These are phyloP conservation scores for Fusarium miscanthi DNA, from an alignment of 2,329 filamentous ascomycete species.

Conservation along the genomic window DNA sequence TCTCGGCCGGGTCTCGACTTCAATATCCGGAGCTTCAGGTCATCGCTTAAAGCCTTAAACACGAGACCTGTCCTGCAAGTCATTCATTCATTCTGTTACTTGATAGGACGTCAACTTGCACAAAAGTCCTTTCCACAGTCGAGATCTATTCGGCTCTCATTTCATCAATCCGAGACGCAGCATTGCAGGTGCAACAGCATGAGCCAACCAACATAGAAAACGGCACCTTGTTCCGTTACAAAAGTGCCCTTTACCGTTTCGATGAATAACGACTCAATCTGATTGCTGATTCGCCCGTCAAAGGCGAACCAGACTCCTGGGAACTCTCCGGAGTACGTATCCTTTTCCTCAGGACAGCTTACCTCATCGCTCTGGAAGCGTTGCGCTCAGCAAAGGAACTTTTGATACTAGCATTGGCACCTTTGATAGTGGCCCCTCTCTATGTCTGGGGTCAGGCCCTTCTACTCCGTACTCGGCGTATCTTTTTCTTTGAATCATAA, in stretches of 20 bases:
- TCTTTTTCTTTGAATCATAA: slow-evolving; percentile 13
- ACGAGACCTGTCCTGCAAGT: slow-evolving; percentile 31
- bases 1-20: slow-evolving; percentile 38
- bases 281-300: slow-evolving; percentile 21
- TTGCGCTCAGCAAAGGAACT: slow-evolving; percentile 39
- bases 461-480: slow-evolving; percentile 20
- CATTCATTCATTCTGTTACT: slow-evolving; percentile 22
- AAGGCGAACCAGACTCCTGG: slow-evolving; percentile 31
- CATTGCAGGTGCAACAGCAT: neutral
- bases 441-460: slow-evolving; percentile 26
- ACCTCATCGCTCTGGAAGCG: slow-evolving; percentile 15
- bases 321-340: slow-evolving; percentile 20
- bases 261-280: neutral
- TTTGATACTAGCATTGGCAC: slow-evolving; percentile 45
- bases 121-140: slow-evolving; percentile 20
- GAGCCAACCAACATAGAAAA: slow-evolving; percentile 16
- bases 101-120: neutral
- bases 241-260: slow-evolving; percentile 22
- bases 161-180: slow-evolving; percentile 26
- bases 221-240: slow-evolving; percentile 11
- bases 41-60: neutral
- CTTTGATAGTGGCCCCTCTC: slow-evolving; percentile 44
- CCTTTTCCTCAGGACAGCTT: slow-evolving; percentile 3
- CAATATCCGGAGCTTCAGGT: slow-evolving; percentile 28
- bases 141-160: neutral